A percentile compares a stretch with the other conserved stretches of the same genome.
Conservation (phyloP, 495 filamentous ascomycete genomes). For the Podospora bellae-mahoneyi region DNA sequence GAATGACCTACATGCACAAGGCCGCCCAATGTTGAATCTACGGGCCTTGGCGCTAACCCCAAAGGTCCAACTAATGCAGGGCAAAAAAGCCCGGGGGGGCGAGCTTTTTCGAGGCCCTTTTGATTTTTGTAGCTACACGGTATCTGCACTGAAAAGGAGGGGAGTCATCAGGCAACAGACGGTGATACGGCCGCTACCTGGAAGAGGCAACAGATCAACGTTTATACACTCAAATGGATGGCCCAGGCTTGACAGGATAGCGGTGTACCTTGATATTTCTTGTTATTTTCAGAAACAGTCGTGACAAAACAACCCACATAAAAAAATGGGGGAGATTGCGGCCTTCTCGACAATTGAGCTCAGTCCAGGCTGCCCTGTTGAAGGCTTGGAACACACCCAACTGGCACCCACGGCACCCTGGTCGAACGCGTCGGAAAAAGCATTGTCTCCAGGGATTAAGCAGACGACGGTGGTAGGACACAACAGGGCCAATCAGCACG, state of each 20-base stretch:
- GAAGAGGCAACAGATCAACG: background rate
- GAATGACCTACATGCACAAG: background rate
- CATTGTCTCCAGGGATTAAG: slow-evolving; percentile 20
- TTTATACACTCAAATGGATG: background rate
- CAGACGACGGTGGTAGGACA: slow-evolving; percentile 24
- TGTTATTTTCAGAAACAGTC: too few species aligned
- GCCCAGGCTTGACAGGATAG: too few species aligned
- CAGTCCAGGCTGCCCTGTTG: slow-evolving; percentile 11
- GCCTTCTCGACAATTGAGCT: background rate
- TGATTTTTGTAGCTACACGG: background rate
- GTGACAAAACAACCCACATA: too few species aligned
- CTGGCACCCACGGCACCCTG: slow-evolving; percentile 2
- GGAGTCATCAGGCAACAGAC: background rate
- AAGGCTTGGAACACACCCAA: background rate
- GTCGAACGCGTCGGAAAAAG: slow-evolving; percentile 16
- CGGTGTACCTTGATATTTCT: too few species aligned
- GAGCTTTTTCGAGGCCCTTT: background rate
- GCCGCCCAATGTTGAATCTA: background rate
- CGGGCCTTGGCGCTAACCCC: background rate
- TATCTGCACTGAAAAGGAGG: background rate
- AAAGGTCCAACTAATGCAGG: background rate
- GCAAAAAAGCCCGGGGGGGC: background rate
- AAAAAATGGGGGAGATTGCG: slow-evolving; percentile 1
- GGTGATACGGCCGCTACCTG: background rate
- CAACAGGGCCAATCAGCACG: slow-evolving; percentile 30